phyloP scores from a whole-genome alignment of 202 grass and related monocot species.

The Musa balbisiana region DNA sequence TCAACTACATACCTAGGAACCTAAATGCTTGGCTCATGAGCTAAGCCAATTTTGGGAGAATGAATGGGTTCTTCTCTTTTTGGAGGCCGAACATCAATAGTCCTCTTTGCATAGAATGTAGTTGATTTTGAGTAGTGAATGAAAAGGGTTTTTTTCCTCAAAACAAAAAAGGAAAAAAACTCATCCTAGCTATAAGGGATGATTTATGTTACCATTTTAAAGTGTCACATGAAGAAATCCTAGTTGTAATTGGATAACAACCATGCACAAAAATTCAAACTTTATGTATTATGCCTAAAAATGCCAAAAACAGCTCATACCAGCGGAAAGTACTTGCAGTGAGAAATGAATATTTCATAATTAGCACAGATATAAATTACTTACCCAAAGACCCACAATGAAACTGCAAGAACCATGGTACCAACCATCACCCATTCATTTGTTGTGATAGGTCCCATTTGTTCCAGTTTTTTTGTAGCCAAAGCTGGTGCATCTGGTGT shows the following conservation, averaged over 20 bases:
- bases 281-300: too few species aligned
- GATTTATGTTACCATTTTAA: background rate
- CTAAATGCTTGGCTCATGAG: too few species aligned
- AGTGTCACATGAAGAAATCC: background rate
- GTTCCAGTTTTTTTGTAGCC: slow-evolving; percentile 62
- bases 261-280: too few species aligned
- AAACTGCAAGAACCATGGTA: slow-evolving; percentile 85
- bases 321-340: background rate
- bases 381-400: slow-evolving; percentile 85
- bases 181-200: too few species aligned
- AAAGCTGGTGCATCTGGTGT: slow-evolving; percentile 83
- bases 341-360: background rate
- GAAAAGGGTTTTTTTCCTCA: too few species aligned
- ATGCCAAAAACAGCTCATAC: background rate
- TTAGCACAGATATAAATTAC: slow-evolving; percentile 4
- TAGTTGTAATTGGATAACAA: background rate
- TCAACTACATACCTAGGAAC: background rate
- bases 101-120: too few species aligned
- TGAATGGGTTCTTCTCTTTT: too few species aligned
- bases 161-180: too few species aligned
- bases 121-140: too few species aligned
- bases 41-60: too few species aligned
- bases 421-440: slow-evolving; percentile 89
- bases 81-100: too few species aligned
- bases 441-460: slow-evolving; percentile 79